Evolutionary conservation across 129 eudicot species (phyloP), one percentile per base, ranked within the genome.

Genomic region (Pseudognaphalium luteoalbum): DNA sequence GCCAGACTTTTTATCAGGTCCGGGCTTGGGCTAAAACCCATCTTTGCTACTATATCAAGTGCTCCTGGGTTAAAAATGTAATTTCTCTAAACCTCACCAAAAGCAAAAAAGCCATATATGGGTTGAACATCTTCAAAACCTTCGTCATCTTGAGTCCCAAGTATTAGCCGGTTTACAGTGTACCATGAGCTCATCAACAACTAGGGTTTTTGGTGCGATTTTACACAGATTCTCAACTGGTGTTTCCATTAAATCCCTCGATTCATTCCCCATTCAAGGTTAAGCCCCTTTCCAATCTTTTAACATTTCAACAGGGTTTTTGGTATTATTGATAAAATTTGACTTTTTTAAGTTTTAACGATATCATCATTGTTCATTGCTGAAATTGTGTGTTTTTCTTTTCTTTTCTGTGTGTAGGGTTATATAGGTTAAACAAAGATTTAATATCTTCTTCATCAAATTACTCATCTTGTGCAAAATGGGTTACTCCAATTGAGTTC

Each of bases 141-240:
- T 60, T 60, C 1, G 3, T n/a, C 3, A 52, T 52, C 59, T 56
- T n/a, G n/a, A 56, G 61, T 56, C 61, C 22, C 28, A 56, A 56
- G n/a, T 25, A 17, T 56, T 56, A 17, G 22, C 61, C 61, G 22
- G 10, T n/a, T 30, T 34, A 83, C 76, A 78, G 60, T 32, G 57
- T 71, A 57, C 70, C 3, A 80, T 80, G 83, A 80, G 83, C 57
- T 82, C 78, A 10, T 82, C 78, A 10, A 80, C 92, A 35, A 21
- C 71, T 5, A 82, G 84, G 83, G 83, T 87, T 32, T 81, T 88
- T 61, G 77, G 91, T 67, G 66, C 87, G 58, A 69, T 81, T 60
- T 59, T 89, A 6, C 61, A 58, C 83, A 89, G 87, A 75, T 77
- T 84, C 78, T 83, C 93, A 19, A 83, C 80, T 64, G 82, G 85